Evolutionary conservation across 2,329 filamentous ascomycete genomes (phyloP), one percentile per base, ranked within the genome.

Genomic region (Trichoderma aggressivum): DNA sequence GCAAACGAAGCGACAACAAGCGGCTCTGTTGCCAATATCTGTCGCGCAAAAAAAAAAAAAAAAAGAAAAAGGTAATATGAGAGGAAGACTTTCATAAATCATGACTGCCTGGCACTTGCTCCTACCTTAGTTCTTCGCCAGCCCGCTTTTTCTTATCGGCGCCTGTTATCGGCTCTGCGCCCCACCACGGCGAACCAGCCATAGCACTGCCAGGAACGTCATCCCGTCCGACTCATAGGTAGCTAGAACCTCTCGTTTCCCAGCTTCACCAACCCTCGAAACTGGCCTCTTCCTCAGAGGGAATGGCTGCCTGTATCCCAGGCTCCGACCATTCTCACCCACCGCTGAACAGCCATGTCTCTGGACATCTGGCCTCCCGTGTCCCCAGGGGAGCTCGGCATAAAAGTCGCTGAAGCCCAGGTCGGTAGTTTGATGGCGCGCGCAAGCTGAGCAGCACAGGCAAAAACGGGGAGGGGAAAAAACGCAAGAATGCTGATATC

Each of bases 281-380:
- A 68, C 65, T 68, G 65, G 65, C 65, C 55, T 68, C 65, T 59
- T 60, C 36, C 36, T 34, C 24, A 32, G 28, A 58, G 66, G 66
- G 56, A 56, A 72, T 72, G 71, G 67, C 71, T 72, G 71, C 71
- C 71, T 70, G 58, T 43, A 47, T 58, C 39, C 60, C 67, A 70
- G 60, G 71, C 71, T 66, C 62, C 62, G 55, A 70, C 55, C 59
- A 65, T 36, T 39, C 11, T 24, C n/a, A 14, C n/a, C 28, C 14
- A 26, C 43, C 32, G 59, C 63, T 30, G 60, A 70, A 43, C 53
- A 39, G 62, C 72, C 74, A 89, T 89, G 87, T 88, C 87, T 73
- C 79, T 89, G 74, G 86, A 84, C 74, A 85, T 89, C 81, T 89
- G 87, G 87, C 87, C 87, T 79, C 82, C 82, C 75, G 79, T 89